Conservation (phyloP, 2,329 filamentous ascomycete species). For the Diaporthe nobilis region DNA sequence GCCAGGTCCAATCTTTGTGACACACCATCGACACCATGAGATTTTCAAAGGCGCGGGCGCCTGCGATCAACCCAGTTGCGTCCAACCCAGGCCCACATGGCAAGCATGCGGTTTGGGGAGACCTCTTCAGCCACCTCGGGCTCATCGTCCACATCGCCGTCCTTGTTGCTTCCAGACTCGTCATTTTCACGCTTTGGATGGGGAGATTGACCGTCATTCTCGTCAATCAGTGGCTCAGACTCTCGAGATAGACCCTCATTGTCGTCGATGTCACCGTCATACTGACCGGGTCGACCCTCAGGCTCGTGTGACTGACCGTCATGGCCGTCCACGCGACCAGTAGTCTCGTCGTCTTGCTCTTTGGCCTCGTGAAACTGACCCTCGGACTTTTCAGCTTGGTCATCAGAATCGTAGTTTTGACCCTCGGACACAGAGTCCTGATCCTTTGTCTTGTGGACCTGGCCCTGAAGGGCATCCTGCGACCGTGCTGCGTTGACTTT, state of each 20-base stretch:
- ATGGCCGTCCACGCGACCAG: background rate
- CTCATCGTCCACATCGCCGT: background rate
- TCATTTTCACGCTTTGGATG: background rate
- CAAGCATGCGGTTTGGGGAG: background rate
- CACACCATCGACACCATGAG: too few species aligned
- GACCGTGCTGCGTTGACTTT: too few species aligned
- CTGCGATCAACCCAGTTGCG: background rate
- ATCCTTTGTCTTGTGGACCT: background rate
- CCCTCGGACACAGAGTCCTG: too few species aligned
- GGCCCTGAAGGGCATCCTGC: background rate
- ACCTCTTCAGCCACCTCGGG: background rate
- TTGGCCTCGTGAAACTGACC: background rate
- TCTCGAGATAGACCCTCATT: background rate
- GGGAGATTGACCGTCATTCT: background rate
- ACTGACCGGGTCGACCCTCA: background rate
- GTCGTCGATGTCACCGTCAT: background rate
- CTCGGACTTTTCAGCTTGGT: background rate
- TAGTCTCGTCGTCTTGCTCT: background rate
- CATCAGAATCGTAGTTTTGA: background rate
- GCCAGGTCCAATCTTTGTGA: too few species aligned
- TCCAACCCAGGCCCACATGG: background rate
- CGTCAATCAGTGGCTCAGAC: background rate
- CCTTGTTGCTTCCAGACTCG: background rate
- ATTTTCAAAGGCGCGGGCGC: too few species aligned
- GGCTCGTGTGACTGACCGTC: background rate